These are phyloP conservation scores for Cyberlindnera americana DNA, from an alignment of 805 yeast genomes.

Conservation along the genomic window DNA sequence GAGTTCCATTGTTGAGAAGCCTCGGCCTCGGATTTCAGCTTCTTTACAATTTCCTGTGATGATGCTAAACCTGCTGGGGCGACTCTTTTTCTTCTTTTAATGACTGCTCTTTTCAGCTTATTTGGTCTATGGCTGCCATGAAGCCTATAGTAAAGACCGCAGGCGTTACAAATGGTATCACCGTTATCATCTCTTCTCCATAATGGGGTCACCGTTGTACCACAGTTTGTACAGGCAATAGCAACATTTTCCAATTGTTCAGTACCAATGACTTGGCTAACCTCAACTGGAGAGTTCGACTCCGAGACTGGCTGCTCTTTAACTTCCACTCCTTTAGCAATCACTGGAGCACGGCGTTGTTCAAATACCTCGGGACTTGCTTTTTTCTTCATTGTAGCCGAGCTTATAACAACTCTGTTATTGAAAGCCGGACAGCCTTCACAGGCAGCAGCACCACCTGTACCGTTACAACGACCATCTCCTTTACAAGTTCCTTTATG, in stretches of 20 bases:
- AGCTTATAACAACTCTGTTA: slow-evolving; percentile 50
- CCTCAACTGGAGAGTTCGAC: slow-evolving; percentile 15
- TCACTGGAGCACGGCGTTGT: not conserved
- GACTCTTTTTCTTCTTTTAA: slow-evolving; percentile 68
- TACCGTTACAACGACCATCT: slow-evolving; percentile 72
- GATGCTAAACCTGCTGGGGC: not conserved
- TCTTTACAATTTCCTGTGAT: slow-evolving; percentile 2
- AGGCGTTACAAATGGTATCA: slow-evolving; percentile 83
- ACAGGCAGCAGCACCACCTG: slow-evolving; percentile 80
- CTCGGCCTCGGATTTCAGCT: slow-evolving; percentile 4
- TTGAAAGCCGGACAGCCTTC: slow-evolving; percentile 81
- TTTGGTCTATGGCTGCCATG: slow-evolving; percentile 79
- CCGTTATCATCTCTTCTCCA: slow-evolving; percentile 85
- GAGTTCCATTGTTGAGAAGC: not conserved
- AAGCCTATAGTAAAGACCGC: slow-evolving; percentile 72
- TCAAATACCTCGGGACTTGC: not conserved
- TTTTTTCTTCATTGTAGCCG: slow-evolving; percentile 11
- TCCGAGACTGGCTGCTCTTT: too few relatives aligned
- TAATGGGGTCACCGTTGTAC: slow-evolving; percentile 79
- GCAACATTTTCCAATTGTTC: slow-evolving; percentile 45
- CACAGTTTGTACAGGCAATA: slow-evolving; percentile 80
- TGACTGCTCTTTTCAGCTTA: slow-evolving; percentile 66
- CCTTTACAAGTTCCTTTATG: slow-evolving; percentile 28
- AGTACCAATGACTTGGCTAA: slow-evolving; percentile 19
- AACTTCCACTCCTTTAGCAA: slow-evolving; percentile 1